Conservation (phyloP, 176 grass and related monocot species). For the Chrysopogon serrulatus region DNA sequence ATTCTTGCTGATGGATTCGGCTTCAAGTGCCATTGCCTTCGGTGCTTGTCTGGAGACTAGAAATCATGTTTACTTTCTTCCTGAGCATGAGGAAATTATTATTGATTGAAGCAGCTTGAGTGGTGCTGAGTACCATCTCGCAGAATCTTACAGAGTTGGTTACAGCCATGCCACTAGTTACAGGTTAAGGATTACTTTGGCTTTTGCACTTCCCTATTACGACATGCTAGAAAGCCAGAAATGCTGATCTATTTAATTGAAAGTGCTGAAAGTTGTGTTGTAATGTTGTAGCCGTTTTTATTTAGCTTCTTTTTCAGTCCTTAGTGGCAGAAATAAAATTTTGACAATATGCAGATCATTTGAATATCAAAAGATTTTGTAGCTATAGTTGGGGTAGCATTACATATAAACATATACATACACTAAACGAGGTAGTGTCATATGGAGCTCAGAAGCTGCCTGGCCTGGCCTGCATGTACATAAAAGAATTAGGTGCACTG, state of each 20-base stretch:
- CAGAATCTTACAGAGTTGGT: neutral
- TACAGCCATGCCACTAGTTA: neutral
- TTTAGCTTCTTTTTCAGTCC: neutral
- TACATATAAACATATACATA: neutral
- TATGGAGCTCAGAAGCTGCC: no score
- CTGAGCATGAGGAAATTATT: neutral
- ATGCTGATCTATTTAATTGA: neutral
- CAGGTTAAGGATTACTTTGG: neutral
- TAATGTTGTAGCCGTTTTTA: neutral
- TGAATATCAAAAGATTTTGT: neutral
- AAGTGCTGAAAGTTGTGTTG: neutral
- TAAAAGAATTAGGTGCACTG: neutral
- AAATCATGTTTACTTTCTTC: neutral
- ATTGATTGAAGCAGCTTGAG: neutral
- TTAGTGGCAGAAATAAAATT: neutral
- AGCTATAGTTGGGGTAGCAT: neutral
- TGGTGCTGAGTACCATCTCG: neutral
- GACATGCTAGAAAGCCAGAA: neutral
- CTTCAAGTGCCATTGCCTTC: slow-evolving; percentile 59
- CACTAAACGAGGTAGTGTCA: neutral
- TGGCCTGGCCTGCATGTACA: neutral
- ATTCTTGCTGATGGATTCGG: slow-evolving; percentile 85
- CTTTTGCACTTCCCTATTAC: neutral
- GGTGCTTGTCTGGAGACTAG: slow-evolving; percentile 70
- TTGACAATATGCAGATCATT: neutral